phyloP scores from a whole-genome alignment of 2,329 filamentous ascomycete species.

The Thermoascus crustaceus region DNA sequence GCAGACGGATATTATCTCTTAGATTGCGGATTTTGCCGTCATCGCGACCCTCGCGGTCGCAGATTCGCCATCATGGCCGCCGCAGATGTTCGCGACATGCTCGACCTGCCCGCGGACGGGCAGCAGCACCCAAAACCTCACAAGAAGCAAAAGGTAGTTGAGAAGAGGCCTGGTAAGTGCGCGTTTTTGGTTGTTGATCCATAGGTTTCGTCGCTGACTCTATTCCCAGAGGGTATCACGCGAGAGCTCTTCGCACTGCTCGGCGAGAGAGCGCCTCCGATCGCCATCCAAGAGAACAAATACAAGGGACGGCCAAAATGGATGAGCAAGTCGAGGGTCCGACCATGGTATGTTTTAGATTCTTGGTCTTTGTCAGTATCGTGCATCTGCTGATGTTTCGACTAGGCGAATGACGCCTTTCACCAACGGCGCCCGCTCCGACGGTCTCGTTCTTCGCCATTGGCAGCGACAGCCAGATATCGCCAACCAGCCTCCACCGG shows the following conservation, averaged over 20 bases:
- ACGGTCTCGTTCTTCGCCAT: slow-evolving; percentile 65
- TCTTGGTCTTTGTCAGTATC: slow-evolving; percentile 50
- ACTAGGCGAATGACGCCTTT: slow-evolving; percentile 65
- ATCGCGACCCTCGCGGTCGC: not conserved
- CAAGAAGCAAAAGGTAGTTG: slow-evolving; percentile 67
- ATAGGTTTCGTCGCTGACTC: slow-evolving; percentile 8
- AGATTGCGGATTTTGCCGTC: not conserved
- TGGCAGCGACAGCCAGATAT: slow-evolving; percentile 63
- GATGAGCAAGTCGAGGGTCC: slow-evolving; percentile 36
- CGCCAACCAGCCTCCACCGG: slow-evolving; percentile 24
- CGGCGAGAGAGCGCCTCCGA: slow-evolving; percentile 45
- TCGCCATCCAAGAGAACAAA: slow-evolving; percentile 45
- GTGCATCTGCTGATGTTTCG: slow-evolving; percentile 32
- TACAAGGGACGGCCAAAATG: slow-evolving; percentile 45
- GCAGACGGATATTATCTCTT: not conserved
- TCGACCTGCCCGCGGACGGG: slow-evolving; percentile 64
- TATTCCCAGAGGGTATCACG: slow-evolving; percentile 38
- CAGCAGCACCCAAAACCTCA: slow-evolving; percentile 45
- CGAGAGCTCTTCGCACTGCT: slow-evolving; percentile 44
- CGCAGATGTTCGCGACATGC: slow-evolving; percentile 78
- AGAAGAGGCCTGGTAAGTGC: slow-evolving; percentile 47
- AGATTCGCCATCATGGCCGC: slow-evolving; percentile 52
- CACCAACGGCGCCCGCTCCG: slow-evolving; percentile 65
- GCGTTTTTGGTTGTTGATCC: not conserved
- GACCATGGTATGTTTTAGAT: slow-evolving; percentile 41